Conservation (phyloP, 768 basidiomycete species). For the Mycena capillaripes region DNA sequence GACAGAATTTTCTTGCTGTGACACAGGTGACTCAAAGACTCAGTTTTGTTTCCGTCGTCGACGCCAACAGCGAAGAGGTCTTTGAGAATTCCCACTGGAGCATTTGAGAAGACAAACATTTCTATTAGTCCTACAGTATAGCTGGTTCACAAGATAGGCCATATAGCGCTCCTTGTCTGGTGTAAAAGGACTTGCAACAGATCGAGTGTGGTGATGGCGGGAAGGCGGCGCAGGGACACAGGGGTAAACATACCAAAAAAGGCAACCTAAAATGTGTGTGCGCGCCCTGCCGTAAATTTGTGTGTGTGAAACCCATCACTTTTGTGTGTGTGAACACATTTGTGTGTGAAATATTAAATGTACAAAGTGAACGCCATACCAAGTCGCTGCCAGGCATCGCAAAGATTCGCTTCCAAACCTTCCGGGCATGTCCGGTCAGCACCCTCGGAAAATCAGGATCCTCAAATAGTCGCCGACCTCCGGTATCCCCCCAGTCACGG, state of each 20-base stretch:
- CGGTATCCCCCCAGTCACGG: no score
- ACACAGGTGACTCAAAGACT: neutral
- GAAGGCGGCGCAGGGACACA: neutral
- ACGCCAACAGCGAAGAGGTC: neutral
- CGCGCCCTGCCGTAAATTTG: neutral
- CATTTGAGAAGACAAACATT: neutral
- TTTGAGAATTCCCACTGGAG: neutral
- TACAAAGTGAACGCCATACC: slow-evolving; percentile 24
- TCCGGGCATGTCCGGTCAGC: no score
- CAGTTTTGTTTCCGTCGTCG: neutral
- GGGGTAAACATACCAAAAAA: neutral
- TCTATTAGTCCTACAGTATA: no score
- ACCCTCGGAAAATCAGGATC: no score
- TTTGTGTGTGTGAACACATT: slow-evolving; percentile 3
- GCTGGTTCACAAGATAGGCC: no score
- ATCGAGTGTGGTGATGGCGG: neutral
- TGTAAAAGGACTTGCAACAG: neutral
- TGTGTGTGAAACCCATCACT: neutral
- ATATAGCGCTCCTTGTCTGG: no score
- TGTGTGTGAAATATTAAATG: slow-evolving; percentile 17
- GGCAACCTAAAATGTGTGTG: neutral
- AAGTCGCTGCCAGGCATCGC: no score
- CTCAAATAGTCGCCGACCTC: no score
- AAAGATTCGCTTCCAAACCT: no score
- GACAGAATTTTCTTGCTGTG: neutral